Conservation (phyloP, 495 filamentous ascomycete species). For the Wilcoxina mikolae region DNA sequence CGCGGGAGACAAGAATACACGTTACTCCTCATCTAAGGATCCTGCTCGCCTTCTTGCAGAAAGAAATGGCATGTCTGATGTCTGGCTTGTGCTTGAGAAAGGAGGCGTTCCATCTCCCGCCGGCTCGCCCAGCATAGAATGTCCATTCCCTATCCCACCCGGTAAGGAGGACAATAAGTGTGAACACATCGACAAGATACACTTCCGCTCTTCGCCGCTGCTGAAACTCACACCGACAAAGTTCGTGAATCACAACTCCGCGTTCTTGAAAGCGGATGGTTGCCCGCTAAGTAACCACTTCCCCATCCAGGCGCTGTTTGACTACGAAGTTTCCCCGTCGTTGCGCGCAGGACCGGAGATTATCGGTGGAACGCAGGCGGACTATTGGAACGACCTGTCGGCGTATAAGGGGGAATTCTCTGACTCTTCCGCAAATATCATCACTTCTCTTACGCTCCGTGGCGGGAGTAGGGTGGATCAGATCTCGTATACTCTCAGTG, state of each 20-base stretch:
- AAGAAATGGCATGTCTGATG: conserved; percentile 6
- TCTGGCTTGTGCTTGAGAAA: conserved; percentile 8
- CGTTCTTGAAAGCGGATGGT: conserved; percentile 21
- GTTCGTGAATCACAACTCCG: conserved; percentile 9
- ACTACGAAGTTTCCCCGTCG: conserved; percentile 34
- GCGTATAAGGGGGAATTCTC: background rate
- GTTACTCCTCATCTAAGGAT: conserved; percentile 6
- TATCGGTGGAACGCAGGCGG: conserved; percentile 38
- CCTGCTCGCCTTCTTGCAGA: background rate
- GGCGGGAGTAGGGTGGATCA: conserved; percentile 39
- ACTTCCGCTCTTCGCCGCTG: background rate
- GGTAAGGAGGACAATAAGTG: conserved; percentile 7
- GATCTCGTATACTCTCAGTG: conserved; percentile 35
- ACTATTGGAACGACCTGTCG: conserved; percentile 43
- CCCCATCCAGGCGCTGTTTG: conserved; percentile 41
- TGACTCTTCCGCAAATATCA: no score
- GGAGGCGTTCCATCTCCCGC: conserved; percentile 3
- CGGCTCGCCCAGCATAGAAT: conserved; percentile 6
- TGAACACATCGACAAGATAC: conserved; percentile 13
- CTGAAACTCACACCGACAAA: conserved; percentile 7
- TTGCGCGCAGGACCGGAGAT: background rate
- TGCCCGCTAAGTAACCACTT: conserved; percentile 47
- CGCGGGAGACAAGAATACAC: conserved; percentile 13
- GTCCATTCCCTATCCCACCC: conserved; percentile 4
- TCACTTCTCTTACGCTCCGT: conserved; percentile 33